Conservation (phyloP, 1,284 basidiomycete species). For the Meira nashicola region DNA sequence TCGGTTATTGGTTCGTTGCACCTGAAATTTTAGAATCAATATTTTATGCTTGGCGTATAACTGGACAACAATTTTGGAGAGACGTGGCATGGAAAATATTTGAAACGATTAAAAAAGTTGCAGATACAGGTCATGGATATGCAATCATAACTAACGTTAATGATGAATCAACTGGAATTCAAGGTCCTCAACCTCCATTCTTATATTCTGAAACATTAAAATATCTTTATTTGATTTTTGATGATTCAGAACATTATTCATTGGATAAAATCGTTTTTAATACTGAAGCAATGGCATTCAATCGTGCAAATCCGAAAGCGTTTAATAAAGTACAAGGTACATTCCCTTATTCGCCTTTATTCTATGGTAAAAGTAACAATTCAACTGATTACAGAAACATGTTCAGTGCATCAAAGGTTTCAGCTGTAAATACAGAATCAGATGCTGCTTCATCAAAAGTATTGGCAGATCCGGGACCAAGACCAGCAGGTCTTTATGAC, state of each 20-base stretch:
- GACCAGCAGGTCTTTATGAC: not conserved
- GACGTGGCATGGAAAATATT: slow-evolving; percentile 83
- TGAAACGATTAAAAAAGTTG: slow-evolving; percentile 76
- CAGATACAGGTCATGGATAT: slow-evolving; percentile 53
- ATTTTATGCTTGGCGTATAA: slow-evolving; percentile 33
- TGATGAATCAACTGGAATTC: slow-evolving; percentile 15
- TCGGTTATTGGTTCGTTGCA: not conserved
- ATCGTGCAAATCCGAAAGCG: not conserved
- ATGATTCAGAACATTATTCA: slow-evolving; percentile 24
- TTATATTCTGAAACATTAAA: slow-evolving; percentile 42
- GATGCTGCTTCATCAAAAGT: no score
- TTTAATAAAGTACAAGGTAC: not conserved
- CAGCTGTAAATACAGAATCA: no score
- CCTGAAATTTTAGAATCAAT: slow-evolving; percentile 39
- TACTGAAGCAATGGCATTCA: not conserved
- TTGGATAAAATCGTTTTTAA: slow-evolving; percentile 29
- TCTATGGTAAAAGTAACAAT: no score
- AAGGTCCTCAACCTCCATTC: slow-evolving; percentile 28
- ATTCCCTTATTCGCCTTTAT: not conserved
- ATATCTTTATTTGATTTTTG: slow-evolving; percentile 43
- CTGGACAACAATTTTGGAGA: slow-evolving; percentile 59
- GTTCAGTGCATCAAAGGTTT: no score
- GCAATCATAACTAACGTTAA: slow-evolving; percentile 31
- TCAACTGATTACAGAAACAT: no score
- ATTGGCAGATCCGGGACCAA: not conserved